A percentile compares a stretch with the other conserved stretches of the same genome.
Conservation (phyloP, 495 filamentous ascomycete genomes). For the Talaromyces ruber region DNA sequence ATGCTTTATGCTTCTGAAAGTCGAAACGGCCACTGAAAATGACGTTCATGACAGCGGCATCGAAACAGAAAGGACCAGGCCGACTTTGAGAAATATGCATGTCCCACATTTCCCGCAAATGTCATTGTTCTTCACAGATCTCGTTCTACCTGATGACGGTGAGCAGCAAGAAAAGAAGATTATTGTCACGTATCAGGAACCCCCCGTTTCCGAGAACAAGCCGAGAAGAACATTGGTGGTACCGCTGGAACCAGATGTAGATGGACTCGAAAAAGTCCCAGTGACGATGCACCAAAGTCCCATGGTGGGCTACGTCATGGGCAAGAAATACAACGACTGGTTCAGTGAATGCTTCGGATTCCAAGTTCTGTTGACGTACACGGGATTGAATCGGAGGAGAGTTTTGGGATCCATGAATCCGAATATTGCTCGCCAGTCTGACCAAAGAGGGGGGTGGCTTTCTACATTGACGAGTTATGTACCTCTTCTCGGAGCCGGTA, state of each 20-base stretch:
- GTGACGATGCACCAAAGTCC: constrained; percentile 57
- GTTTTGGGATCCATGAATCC: constrained; percentile 45
- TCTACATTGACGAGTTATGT: constrained; percentile 32
- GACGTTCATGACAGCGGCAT: neutral
- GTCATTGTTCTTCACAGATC: constrained; percentile 55
- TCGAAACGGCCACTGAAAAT: constrained; percentile 14
- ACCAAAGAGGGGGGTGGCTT: constrained; percentile 28
- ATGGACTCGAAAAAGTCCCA: constrained; percentile 38
- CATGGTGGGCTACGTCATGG: constrained; percentile 61
- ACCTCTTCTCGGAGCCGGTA: constrained; percentile 8
- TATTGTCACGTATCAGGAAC: constrained; percentile 45
- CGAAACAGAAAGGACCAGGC: constrained; percentile 3
- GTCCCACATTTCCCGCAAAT: constrained; percentile 54
- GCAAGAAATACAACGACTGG: constrained; percentile 56
- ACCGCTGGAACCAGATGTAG: constrained; percentile 48
- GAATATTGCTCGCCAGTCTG: neutral
- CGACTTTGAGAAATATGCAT: constrained; percentile 56
- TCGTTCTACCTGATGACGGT: constrained; percentile 26
- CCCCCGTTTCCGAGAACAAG: constrained; percentile 16
- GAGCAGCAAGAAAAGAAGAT: constrained; percentile 28
- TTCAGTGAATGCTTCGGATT: constrained; percentile 66
- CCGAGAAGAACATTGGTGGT: constrained; percentile 38
- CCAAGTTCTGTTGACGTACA: constrained; percentile 55
- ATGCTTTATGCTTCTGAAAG: constrained; percentile 65
- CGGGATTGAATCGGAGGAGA: constrained; percentile 52